These are phyloP conservation scores for Lumnitzera littorea DNA, from an alignment of 345 rosid species.

Conservation along the genomic window DNA sequence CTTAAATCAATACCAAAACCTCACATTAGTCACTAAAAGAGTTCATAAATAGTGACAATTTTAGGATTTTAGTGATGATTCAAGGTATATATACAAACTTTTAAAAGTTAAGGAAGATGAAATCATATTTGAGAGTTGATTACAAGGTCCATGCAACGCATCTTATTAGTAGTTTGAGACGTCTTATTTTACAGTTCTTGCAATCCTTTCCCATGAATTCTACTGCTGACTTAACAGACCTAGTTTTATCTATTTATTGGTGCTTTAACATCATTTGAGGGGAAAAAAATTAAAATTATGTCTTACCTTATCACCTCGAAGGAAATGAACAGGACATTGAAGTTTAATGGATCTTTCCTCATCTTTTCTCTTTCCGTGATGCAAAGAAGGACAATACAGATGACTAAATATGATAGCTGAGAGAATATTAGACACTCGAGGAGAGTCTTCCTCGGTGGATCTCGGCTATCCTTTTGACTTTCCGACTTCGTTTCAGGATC, in stretches of 20 bases:
- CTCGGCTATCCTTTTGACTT: not conserved
- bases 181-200: no score
- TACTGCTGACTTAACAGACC: no score
- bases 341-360: slow-evolving; percentile 51
- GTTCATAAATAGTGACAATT: not conserved
- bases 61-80: no score
- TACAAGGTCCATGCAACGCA: no score
- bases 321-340: slow-evolving; percentile 44
- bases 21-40: not conserved
- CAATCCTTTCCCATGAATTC: no score
- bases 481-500: not conserved
- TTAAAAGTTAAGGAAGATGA: no score
- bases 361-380: slow-evolving; percentile 40
- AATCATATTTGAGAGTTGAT: no score
- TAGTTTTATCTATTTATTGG: no score
- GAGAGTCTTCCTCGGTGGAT: not conserved
- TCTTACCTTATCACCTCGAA: slow-evolving; percentile 55
- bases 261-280: no score
- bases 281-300: no score
- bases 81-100: no score
- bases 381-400: slow-evolving; percentile 41
- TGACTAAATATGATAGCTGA: slow-evolving; percentile 33
- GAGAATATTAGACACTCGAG: slow-evolving; percentile 21
- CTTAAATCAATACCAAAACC: not conserved
- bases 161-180: not conserved